Base-by-base conservation (phyloP, 2,329 filamentous ascomycete species). In the Tricladium varicosporioides region DNA sequence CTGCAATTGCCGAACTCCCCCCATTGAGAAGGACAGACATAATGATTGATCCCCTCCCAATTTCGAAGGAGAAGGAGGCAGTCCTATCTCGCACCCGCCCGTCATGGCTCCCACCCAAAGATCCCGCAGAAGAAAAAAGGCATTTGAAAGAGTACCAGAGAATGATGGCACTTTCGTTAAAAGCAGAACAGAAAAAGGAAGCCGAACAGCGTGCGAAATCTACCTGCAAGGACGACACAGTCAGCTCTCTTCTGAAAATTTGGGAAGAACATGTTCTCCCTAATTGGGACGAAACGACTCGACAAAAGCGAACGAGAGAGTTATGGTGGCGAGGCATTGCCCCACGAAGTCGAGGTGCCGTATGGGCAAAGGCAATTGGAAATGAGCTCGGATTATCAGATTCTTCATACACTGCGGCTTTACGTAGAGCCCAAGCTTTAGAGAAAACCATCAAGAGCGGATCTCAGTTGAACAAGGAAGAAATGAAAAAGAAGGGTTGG, bases 71-170 rank as follows among this genome's bases (percentile, higher is more conserved):
- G 73, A 94, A 94, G 71, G 89, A 93, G 67, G 89, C 89, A 2
- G 89, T 92, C 1, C 77, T 94, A 18, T 91, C 88, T 19, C 81
- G 91, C 15, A 94, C 90, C 1, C 80, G 90, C 40, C 90, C 90
- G 0, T 92, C 88, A 1, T 94, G 91, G 91, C 77, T 94, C 2
- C 90, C 91, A 0, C 90, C 90, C 1, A 94, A 94, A 74, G 86
- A 94, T 63, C 92, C 91, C 1, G 89, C 89, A 53, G 94, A 99
- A 72, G 94, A 99, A 75, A 89, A 84, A 70, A 87, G 87, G 64
- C 94, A 99, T 72, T 71, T 99, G 63, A 92, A 84, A 67, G 86
- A 94, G 70, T 94, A 92, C 69, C 87, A 92, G 73, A 85, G 81
- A 71, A 92, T 94, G 88, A 90, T 93, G 87, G 80, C 78, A 0